phyloP scores from a whole-genome alignment of 116 monocot genomes.

The Trichopus zeylanicus region DNA sequence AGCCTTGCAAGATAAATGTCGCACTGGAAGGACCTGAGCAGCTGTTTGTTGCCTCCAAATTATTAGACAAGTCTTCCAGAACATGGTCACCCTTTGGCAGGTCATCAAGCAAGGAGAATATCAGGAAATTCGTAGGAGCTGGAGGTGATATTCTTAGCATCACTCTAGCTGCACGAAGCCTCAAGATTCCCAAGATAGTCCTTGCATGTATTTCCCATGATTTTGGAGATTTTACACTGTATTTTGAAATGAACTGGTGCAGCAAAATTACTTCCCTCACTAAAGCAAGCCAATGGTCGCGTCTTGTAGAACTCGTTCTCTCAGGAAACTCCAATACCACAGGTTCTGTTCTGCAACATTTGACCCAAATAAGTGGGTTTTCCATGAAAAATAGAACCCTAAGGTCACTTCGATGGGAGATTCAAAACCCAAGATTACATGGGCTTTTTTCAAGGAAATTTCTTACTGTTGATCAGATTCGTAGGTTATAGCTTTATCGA shows the following conservation, averaged over 20 bases:
- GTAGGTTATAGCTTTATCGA: slow-evolving; percentile 62
- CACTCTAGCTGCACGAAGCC: slow-evolving; percentile 85
- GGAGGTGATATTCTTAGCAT: slow-evolving; percentile 83
- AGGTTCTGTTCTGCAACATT: slow-evolving; percentile 50
- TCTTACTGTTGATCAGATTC: background rate
- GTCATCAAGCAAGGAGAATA: slow-evolving; percentile 74
- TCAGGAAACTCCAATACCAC: slow-evolving; percentile 87
- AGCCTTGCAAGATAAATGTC: slow-evolving; percentile 42
- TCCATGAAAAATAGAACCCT: too few species aligned
- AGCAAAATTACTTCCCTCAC: slow-evolving; percentile 61
- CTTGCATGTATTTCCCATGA: slow-evolving; percentile 69
- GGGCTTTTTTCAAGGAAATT: background rate
- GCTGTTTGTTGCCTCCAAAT: slow-evolving; percentile 24
- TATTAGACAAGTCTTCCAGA: slow-evolving; percentile 51
- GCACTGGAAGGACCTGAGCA: slow-evolving; percentile 55
- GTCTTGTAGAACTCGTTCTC: slow-evolving; percentile 77
- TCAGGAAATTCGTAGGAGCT: slow-evolving; percentile 55
- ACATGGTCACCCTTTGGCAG: slow-evolving; percentile 89
- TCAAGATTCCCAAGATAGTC: slow-evolving; percentile 60
- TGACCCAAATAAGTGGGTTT: background rate
- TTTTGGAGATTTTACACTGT: slow-evolving; percentile 31
- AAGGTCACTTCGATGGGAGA: too few species aligned
- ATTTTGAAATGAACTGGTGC: slow-evolving; percentile 58
- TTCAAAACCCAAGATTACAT: background rate
- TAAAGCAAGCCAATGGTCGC: slow-evolving; percentile 73